A percentile compares a stretch with the other conserved stretches of the same genome.
Conservation (phyloP, 2,329 filamentous ascomycete genomes). For the Nectriaceae sp. region DNA sequence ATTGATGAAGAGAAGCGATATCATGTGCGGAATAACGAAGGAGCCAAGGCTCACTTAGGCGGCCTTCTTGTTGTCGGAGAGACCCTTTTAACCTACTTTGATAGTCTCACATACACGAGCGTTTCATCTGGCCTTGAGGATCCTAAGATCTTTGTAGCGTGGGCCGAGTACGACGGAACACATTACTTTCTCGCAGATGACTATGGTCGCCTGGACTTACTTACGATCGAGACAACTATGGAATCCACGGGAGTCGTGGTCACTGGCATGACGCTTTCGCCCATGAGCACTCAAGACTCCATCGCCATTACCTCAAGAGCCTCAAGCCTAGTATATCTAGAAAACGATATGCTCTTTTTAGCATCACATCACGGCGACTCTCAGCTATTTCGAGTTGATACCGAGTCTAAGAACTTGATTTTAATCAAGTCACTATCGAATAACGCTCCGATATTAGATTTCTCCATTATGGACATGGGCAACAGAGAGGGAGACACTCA, state of each 20-base stretch:
- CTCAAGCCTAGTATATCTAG: slow-evolving; percentile 76
- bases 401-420: slow-evolving; percentile 49
- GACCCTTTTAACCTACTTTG: slow-evolving; percentile 82
- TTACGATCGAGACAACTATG: slow-evolving; percentile 73
- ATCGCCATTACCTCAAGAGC: slow-evolving; percentile 66
- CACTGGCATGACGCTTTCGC: slow-evolving; percentile 68
- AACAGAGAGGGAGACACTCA: slow-evolving; percentile 77
- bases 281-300: slow-evolving; percentile 32
- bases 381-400: slow-evolving; percentile 69
- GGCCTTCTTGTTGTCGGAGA: slow-evolving; percentile 77
- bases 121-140: slow-evolving; percentile 68
- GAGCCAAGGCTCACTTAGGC: slow-evolving; percentile 60
- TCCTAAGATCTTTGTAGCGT: slow-evolving; percentile 86
- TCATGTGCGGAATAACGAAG: slow-evolving; percentile 56
- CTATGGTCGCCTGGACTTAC: slow-evolving; percentile 81
- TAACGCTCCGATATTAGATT: slow-evolving; percentile 90
- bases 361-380: slow-evolving; percentile 94
- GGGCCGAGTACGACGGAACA: slow-evolving; percentile 80
- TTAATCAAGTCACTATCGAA: slow-evolving; percentile 72
- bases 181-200: slow-evolving; percentile 91
- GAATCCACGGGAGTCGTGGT: slow-evolving; percentile 68
- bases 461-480: slow-evolving; percentile 94
- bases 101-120: slow-evolving; percentile 70
- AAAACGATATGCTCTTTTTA: slow-evolving; percentile 73
- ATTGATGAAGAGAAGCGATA: slow-evolving; percentile 61